phyloP scores from a whole-genome alignment of 2,329 filamentous ascomycete species.

The Exserohilum turcica region DNA sequence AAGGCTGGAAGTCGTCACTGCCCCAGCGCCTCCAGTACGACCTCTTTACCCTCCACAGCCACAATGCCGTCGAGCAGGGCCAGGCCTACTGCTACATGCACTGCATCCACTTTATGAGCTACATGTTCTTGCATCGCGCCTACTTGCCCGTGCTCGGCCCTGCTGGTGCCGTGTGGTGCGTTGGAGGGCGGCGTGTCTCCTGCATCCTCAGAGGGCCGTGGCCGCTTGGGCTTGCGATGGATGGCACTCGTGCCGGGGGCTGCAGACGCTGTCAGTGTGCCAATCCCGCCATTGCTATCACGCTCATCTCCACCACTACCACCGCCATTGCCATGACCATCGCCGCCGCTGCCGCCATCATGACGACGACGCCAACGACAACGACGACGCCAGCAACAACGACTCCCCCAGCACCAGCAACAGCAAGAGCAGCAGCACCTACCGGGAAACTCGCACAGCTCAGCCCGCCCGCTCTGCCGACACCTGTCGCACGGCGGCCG shows the following conservation, averaged over 20 bases:
- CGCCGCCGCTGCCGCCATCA: too few species aligned
- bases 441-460: constrained; percentile 34
- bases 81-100: constrained; percentile 52
- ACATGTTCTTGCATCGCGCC: constrained; percentile 50
- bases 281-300: neutral
- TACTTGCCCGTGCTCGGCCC: constrained; percentile 46
- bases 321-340: neutral
- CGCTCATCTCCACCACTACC: neutral
- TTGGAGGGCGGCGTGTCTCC: constrained; percentile 23
- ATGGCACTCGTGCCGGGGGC: constrained; percentile 46
- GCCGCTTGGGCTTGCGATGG: constrained; percentile 47
- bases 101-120: constrained; percentile 50
- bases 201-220: constrained; percentile 35
- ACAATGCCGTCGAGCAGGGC: constrained; percentile 50
- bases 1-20: constrained; percentile 44
- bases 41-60: constrained; percentile 46
- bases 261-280: constrained; percentile 16
- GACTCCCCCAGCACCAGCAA: too few species aligned
- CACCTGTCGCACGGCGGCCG: constrained; percentile 48
- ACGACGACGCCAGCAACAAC: too few species aligned
- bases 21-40: constrained; percentile 46
- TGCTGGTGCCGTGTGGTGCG: neutral
- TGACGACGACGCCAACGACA: too few species aligned
- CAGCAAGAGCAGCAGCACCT: too few species aligned
- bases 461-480: constrained; percentile 39